These are phyloP conservation scores for Fusarium humuli DNA, from an alignment of 2,329 filamentous ascomycete species.

Conservation along the genomic window DNA sequence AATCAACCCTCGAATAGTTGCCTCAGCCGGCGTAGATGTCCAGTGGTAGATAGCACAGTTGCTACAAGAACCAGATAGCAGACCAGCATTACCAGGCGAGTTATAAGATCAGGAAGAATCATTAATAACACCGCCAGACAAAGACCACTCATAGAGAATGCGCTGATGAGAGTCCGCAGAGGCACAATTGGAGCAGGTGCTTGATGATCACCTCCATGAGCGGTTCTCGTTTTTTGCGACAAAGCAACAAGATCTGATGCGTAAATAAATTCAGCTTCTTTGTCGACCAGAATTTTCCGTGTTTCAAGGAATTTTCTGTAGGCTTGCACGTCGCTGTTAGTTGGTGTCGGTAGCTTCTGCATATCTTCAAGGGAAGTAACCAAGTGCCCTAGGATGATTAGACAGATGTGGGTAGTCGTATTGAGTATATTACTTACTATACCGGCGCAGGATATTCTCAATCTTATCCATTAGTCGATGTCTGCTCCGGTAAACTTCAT, in stretches of 20 bases:
- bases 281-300: constrained; percentile 63
- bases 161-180: constrained; percentile 23
- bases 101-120: constrained; percentile 28
- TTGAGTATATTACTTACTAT: constrained; percentile 13
- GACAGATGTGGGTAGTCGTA: neutral
- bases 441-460: constrained; percentile 5
- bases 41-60: constrained; percentile 29
- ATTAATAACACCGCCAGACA: constrained; percentile 28
- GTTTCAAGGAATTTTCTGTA: constrained; percentile 66
- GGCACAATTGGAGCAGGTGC: constrained; percentile 9
- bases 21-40: constrained; percentile 25
- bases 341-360: constrained; percentile 63
- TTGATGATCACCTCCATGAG: constrained; percentile 8
- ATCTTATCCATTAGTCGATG: constrained; percentile 12
- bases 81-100: constrained; percentile 28
- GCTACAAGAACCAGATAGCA: constrained; percentile 26
- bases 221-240: constrained; percentile 1
- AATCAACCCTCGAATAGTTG: constrained; percentile 21
- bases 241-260: constrained; percentile 26
- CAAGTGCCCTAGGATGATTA: constrained; percentile 62
- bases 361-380: constrained; percentile 67
- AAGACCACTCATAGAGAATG: constrained; percentile 31
- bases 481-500: constrained; percentile 10
- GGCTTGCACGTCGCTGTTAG: constrained; percentile 59
- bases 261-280: constrained; percentile 71